These are phyloP conservation scores for Aspergillus carlsbadensis DNA, from an alignment of 495 filamentous ascomycete species.

Conservation along the genomic window DNA sequence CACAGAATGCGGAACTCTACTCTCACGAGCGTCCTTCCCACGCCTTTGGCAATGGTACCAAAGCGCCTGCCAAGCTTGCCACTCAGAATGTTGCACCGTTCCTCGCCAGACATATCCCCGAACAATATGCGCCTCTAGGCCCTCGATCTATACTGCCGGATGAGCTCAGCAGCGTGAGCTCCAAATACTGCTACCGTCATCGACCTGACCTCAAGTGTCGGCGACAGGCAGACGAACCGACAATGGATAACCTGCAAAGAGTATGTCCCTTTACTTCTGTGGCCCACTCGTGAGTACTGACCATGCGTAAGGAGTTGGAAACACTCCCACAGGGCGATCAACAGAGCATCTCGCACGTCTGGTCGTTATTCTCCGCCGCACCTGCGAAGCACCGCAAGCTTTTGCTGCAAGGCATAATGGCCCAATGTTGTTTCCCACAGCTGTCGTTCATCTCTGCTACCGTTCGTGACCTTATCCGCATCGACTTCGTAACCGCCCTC, in stretches of 20 bases:
- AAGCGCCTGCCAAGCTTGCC: conserved; percentile 46
- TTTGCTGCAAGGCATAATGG: conserved; percentile 92
- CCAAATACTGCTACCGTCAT: conserved; percentile 94
- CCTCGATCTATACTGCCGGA: conserved; percentile 28
- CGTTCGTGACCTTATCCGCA: conserved; percentile 88
- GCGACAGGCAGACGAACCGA: conserved; percentile 86
- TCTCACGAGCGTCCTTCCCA: conserved; percentile 21
- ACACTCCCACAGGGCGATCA: conserved; percentile 78
- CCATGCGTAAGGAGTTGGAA: conserved; percentile 65
- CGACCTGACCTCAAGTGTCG: conserved; percentile 91
- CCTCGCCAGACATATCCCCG: conserved; percentile 80
- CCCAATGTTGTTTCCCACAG: conserved; percentile 96
- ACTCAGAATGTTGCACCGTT: conserved; percentile 71
- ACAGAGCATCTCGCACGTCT: conserved; percentile 90
- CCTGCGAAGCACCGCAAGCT: conserved; percentile 90
- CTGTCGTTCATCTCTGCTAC: conserved; percentile 85
- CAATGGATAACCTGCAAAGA: conserved; percentile 90
- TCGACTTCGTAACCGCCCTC: conserved; percentile 88
- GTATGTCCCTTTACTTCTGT: conserved; percentile 45
- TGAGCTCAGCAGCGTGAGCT: conserved; percentile 56
- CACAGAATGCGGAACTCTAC: conserved; percentile 24
- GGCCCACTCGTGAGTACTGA: conserved; percentile 3
- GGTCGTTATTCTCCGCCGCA: conserved; percentile 95
- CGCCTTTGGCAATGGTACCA: conserved; percentile 22
- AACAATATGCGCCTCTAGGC: conserved; percentile 71